Percentiles rank a stretch among this genome's conserved stretches.
phyloP scores from a whole-genome alignment of 2,329 filamentous ascomycete species.

The Fusarium paranaense region DNA sequence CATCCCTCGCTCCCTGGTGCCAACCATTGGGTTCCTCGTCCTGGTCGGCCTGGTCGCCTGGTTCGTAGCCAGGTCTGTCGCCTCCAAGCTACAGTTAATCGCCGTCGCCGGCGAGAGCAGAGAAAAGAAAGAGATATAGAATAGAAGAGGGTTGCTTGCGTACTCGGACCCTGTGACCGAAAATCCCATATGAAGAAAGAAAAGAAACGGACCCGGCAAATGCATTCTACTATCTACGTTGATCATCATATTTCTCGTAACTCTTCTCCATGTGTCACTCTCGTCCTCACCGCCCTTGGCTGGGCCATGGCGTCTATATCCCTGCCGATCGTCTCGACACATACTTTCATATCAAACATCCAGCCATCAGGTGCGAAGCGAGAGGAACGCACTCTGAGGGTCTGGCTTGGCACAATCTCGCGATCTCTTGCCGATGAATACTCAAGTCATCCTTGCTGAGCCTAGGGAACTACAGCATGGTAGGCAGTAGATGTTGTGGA shows the following conservation, averaged over 20 bases:
- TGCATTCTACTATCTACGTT: slow-evolving; percentile 48
- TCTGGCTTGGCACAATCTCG: slow-evolving; percentile 20
- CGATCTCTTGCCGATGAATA: slow-evolving; percentile 20
- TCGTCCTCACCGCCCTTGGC: slow-evolving; percentile 29
- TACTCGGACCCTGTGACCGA: slow-evolving; percentile 21
- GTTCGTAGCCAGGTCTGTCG: slow-evolving; percentile 55
- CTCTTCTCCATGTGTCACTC: slow-evolving; percentile 28
- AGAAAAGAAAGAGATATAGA: slow-evolving; percentile 54
- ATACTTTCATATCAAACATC: slow-evolving; percentile 23
- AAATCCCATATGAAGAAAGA: slow-evolving; percentile 20
- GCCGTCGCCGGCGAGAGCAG: slow-evolving; percentile 39
- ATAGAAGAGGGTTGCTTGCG: slow-evolving; percentile 7
- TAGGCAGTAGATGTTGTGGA: slow-evolving; percentile 7
- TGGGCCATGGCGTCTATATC: slow-evolving; percentile 29
- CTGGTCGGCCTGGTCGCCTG: slow-evolving; percentile 66
- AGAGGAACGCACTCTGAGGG: slow-evolving; percentile 24
- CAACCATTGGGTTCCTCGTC: slow-evolving; percentile 76
- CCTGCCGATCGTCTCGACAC: slow-evolving; percentile 16
- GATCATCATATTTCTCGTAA: slow-evolving; percentile 36
- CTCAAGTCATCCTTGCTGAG: slow-evolving; percentile 4
- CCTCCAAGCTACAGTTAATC: slow-evolving; percentile 43
- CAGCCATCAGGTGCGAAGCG: slow-evolving; percentile 17
- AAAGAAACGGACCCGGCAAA: slow-evolving; percentile 29
- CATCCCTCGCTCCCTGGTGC: slow-evolving; percentile 80
- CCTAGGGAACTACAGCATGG: neutral